A percentile compares a stretch with the other conserved stretches of the same genome.
These are phyloP conservation scores for Saccharomycopsis synnaedendra DNA, from an alignment of 805 yeast genomes.

Conservation along the genomic window DNA sequence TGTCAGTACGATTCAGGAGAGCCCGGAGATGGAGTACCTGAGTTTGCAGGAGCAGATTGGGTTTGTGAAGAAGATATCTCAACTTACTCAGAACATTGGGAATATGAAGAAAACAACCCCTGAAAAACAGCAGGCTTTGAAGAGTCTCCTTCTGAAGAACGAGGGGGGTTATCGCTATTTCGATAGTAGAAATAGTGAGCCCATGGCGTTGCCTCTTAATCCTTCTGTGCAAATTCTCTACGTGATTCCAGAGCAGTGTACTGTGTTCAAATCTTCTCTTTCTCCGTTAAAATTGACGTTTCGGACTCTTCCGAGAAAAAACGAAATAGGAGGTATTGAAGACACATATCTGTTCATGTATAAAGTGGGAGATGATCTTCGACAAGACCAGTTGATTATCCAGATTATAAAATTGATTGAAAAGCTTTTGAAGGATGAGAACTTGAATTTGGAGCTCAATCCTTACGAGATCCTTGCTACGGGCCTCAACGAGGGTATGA, in stretches of 20 bases:
- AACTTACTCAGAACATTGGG: conserved; percentile 54
- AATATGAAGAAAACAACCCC: conserved; percentile 59
- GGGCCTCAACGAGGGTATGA: conserved; percentile 82
- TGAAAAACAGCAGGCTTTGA: conserved; percentile 59
- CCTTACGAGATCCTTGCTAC: conserved; percentile 90
- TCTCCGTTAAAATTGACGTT: conserved; percentile 81
- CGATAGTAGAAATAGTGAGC: conserved; percentile 30
- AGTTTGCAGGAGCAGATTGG: conserved; percentile 41
- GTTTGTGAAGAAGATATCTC: conserved; percentile 54
- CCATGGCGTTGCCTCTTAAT: conserved; percentile 71
- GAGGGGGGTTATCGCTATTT: conserved; percentile 24
- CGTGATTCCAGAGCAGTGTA: conserved; percentile 63
- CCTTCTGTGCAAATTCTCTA: conserved; percentile 70
- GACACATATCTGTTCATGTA: conserved; percentile 71
- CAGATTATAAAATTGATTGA: conserved; percentile 91
- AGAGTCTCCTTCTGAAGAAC: conserved; percentile 32
- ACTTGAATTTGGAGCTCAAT: conserved; percentile 73
- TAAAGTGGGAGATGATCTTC: conserved; percentile 88
- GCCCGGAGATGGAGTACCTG: conserved; percentile 14
- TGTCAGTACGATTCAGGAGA: conserved; percentile 15
- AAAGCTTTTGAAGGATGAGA: conserved; percentile 74
- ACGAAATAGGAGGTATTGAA: conserved; percentile 22
- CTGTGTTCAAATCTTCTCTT: conserved; percentile 84
- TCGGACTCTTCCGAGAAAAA: conserved; percentile 30
- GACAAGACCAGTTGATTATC: conserved; percentile 95